Percentiles rank a stretch among this genome's conserved stretches.
phyloP scores from a whole-genome alignment of 495 filamentous ascomycete species.

The Podospora pseudopauciseta region DNA sequence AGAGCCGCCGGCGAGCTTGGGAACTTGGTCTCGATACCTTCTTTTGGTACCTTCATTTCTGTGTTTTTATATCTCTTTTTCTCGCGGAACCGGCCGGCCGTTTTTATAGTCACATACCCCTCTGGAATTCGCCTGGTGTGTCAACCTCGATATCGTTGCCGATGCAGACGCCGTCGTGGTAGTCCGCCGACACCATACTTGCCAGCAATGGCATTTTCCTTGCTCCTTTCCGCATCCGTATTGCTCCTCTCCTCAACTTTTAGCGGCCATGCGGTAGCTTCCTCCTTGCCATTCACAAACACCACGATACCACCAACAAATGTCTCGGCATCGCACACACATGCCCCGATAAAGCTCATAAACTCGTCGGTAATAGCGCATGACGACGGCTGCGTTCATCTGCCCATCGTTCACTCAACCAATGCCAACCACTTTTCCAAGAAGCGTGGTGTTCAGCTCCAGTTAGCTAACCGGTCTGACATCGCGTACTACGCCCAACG shows the following conservation, averaged over 20 bases:
- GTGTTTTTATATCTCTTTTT: constrained; percentile 6
- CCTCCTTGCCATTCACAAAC: not conserved
- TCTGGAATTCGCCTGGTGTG: constrained; percentile 2
- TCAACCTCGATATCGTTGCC: constrained; percentile 9
- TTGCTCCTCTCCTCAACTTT: constrained; percentile 31
- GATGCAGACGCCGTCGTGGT: constrained; percentile 34
- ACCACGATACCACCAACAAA: constrained; percentile 17
- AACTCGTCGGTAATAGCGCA: not conserved
- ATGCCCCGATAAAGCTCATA: not conserved
- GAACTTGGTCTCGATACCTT: constrained; percentile 11
- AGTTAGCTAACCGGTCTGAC: constrained; percentile 46
- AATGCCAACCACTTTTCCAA: constrained; percentile 40
- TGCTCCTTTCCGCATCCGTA: constrained; percentile 28
- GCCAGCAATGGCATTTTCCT: constrained; percentile 41
- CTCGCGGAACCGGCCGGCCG: constrained; percentile 13
- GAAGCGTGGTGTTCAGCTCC: constrained; percentile 39
- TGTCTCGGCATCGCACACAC: not conserved
- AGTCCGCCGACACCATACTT: constrained; percentile 17
- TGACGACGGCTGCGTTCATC: constrained; percentile 37
- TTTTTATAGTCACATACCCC: constrained; percentile 11
- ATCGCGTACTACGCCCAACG: constrained; percentile 49
- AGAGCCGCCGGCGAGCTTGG: constrained; percentile 17
- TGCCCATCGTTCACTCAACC: constrained; percentile 47
- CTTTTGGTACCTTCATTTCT: constrained; percentile 8
- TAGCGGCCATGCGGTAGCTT: constrained; percentile 22